Evolutionary conservation across 2,329 filamentous ascomycete genomes (phyloP), one percentile per base, ranked within the genome.

Genomic region (Cytospora schulzeri): DNA sequence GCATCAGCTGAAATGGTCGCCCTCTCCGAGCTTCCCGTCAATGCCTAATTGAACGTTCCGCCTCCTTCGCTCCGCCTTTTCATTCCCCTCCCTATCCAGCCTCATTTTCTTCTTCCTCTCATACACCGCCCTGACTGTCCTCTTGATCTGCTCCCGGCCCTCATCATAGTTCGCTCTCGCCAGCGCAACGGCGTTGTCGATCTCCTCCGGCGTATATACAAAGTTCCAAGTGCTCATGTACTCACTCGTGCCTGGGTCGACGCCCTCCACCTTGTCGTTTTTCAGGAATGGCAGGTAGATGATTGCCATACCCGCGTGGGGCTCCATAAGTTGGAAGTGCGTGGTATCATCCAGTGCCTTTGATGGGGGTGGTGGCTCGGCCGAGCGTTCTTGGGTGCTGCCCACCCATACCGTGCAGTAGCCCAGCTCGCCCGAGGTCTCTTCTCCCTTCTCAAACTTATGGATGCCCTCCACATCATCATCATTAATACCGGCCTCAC

Each of bases 151-250:
- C 63, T 91, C 90, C 57, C 86, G 85, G 0, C 94, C 93, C 74
- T 96, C 92, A 7, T 86, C 82, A 70, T 92, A 99, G 76, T 99
- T 99, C 14, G 92, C 92, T 62, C 87, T 84, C 1, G 95, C 93
- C 31, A 99, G 83, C 6, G 85, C 83, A 2, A 97, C 90, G 0
- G 96, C 92, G 29, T 86, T 85, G 70, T 98, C 93, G 60, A 99
- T 88, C 75, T 99, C 90, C 64, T 95, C 89, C 0, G 93, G 89
- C 2, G 91, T 96, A 76, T 98, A 99, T 33, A 97, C 88, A 74
- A 98, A 98, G 74, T 99, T 99, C 95, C 95, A 99, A 0, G 95
- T 99, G 70, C 88, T 92, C 80, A 98, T 87, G 76, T 93, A 98
- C 66, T 97, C 92, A 60, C 87, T 91, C 2, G 85, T 86, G 28